Evolutionary conservation across 164 flowering plant species (phyloP), one percentile per base, ranked within the genome.

Genomic region (Amborella trichopoda): DNA sequence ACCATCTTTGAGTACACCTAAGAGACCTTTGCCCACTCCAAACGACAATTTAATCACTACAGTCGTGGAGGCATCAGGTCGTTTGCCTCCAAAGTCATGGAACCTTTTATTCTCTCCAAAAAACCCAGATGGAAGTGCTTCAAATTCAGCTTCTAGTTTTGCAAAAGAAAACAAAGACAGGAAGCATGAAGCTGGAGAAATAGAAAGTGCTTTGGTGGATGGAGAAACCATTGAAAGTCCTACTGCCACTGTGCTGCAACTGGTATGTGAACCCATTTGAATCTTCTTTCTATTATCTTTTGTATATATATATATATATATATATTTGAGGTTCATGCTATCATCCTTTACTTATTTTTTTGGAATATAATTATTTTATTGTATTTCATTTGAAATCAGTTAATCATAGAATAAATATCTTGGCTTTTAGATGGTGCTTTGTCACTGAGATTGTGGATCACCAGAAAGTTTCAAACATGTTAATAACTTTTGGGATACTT

Each of bases 91-190:
- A 6, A 20, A 37, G 13, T 5, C 18, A 13, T 14, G 40, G 18
- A 37, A 5, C 4, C 5, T 13, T 14, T 6, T 37, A 37, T 24
- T 28, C 50, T 60, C 66, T 21, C 3, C 26, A 25, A 14, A 48
- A 38, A 66, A 72, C 44, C 65, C 53, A 6, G 68, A 66, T 36
- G 54, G 26, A 38, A 54, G 22, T 42, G 36, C 26, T 46, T 41
- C 34, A 23, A 26, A 42, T n/a, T 30, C 30, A 16, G 44, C 18
- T 34, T 39, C 13, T 5, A 23, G 24, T 26, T 50, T 37, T 22
- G 37, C 55, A 38, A 37, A 60, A 13, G 18, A 30, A 20, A 2
- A 40, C 41, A 42, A 18, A 16, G 59, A 19, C 42, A n/a, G 26
- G 25, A 5, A 26, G 14, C 26, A 26, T 53, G 49, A 48, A 33